phyloP scores from a whole-genome alignment of 768 basidiomycete genomes.

The Lentinula aciculospora region DNA sequence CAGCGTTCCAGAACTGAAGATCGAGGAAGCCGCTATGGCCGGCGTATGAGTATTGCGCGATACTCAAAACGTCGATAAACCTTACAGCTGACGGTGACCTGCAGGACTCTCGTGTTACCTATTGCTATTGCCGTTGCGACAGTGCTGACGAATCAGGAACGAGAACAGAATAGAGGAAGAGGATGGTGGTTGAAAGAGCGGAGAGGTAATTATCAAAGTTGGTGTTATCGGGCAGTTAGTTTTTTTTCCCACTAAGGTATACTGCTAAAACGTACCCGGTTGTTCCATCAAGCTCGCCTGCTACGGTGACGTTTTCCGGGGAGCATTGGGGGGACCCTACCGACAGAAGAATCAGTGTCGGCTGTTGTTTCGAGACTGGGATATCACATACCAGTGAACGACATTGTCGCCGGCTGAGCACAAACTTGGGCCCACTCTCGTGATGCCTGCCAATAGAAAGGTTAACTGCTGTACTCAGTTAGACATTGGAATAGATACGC shows the following conservation, averaged over 20 bases:
- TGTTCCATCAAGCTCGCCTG: not conserved
- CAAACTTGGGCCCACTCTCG: not conserved
- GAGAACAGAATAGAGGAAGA: not conserved
- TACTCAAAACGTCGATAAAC: not conserved
- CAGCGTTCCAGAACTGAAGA: not conserved
- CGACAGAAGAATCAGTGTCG: not conserved
- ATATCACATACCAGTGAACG: not conserved
- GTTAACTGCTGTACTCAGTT: not conserved
- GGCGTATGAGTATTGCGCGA: no score
- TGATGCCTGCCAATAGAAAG: not conserved
- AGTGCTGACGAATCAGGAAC: not conserved
- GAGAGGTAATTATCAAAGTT: no score
- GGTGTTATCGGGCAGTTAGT: no score
- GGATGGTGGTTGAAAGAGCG: no score
- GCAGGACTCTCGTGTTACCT: not conserved
- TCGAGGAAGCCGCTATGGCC: not conserved
- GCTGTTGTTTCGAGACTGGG: not conserved
- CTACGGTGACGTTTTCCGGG: not conserved
- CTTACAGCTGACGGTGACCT: not conserved
- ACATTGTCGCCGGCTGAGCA: not conserved
- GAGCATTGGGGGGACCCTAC: not conserved
- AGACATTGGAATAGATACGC: not conserved
- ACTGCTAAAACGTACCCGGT: not conserved
- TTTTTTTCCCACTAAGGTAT: no score
- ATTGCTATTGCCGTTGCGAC: not conserved